Base-by-base conservation (phyloP, 2,329 filamentous ascomycete species). In the Chaetomium olivaceum region DNA sequence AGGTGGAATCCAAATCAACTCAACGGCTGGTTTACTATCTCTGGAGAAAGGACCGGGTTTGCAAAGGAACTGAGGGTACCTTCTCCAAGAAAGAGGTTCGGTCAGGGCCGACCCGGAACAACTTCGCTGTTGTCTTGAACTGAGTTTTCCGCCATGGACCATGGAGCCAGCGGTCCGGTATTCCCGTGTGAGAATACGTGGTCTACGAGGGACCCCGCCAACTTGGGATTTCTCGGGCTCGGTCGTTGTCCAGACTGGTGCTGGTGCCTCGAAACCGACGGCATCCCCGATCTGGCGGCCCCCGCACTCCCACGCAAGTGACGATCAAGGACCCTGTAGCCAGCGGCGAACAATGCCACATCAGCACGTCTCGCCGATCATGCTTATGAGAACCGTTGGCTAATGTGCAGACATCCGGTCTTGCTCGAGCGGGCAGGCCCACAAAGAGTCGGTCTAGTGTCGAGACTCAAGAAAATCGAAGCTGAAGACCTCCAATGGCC, bases 1-100 rank as follows among this genome's bases (percentile, higher is more conserved):
- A 88, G 72, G 76, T 84, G 11, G 81, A 86, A 71, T 85, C 82
- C 69, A 97, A 96, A 78, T 81, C 87, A 69, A 95, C 91, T 1
- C 84, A 89, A 54, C 96, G 97, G 77, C 81, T 99, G 59, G 87
- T 92, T 25, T 98, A 97, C 77, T 93, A 93, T 69, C 82, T 98
- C n/a, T 97, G 93, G 91, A 85, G 80, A 70, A 83, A 84, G 66
- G 76, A 69, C 7, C 71, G 70, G 11, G 64, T 61, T 7, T 39
- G 66, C 25, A 70, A 73, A 21, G 67, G 52, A 36, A 62, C 66
- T 31, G 63, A 68, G 58, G 71, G 69, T 58, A 74, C 74, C 14
- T 91, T 89, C 74, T 82, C 82, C 66, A 98, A 98, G 78, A 85
- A 86, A 67, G 90, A 95, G 75, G 76, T 97, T 50, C 89, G 91